Percentiles rank a stretch among this genome's conserved stretches.
Conservation (phyloP, 768 basidiomycete species). For the Hemileccinum rubropunctum region DNA sequence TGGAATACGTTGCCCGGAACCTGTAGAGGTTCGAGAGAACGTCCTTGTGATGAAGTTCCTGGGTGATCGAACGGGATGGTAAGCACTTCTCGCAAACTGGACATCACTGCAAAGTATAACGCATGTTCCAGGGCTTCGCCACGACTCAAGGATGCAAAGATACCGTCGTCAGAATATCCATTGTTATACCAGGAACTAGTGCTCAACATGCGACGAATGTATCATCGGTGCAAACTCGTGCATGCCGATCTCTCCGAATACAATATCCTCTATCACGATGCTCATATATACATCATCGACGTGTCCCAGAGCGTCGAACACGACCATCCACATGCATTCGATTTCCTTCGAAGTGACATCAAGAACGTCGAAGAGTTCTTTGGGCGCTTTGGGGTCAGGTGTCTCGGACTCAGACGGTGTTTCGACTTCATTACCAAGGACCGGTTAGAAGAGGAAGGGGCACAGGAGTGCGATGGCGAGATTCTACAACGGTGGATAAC, state of each 20-base stretch:
- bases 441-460: conserved; percentile 33
- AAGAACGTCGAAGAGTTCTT: conserved; percentile 95
- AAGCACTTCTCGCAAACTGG: conserved; percentile 27
- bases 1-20: conserved; percentile 83
- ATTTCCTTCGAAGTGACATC: conserved; percentile 91
- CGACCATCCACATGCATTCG: conserved; percentile 94
- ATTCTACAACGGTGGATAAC: conserved; percentile 49
- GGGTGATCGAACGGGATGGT: conserved; percentile 81
- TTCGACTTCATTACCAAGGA: conserved; percentile 88
- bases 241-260: conserved; percentile 99
- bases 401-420: conserved; percentile 74
- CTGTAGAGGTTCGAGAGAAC: conserved; percentile 92
- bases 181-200: conserved; percentile 78
- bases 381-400: conserved; percentile 64
- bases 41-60: conserved; percentile 95
- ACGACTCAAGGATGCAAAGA: conserved; percentile 84
- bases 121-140: conserved; percentile 72
- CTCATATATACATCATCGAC: conserved; percentile 90
- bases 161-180: conserved; percentile 49
- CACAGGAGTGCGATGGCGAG: conserved; percentile 25
- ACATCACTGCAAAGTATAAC: conserved; percentile 4
- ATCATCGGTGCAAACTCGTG: conserved; percentile 87
- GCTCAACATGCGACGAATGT: conserved; percentile 78
- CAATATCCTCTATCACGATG: conserved; percentile 87
- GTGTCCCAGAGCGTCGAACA: conserved; percentile 99